Base-by-base conservation (phyloP, 768 basidiomycete species). In the Calocybe gangraenosa region DNA sequence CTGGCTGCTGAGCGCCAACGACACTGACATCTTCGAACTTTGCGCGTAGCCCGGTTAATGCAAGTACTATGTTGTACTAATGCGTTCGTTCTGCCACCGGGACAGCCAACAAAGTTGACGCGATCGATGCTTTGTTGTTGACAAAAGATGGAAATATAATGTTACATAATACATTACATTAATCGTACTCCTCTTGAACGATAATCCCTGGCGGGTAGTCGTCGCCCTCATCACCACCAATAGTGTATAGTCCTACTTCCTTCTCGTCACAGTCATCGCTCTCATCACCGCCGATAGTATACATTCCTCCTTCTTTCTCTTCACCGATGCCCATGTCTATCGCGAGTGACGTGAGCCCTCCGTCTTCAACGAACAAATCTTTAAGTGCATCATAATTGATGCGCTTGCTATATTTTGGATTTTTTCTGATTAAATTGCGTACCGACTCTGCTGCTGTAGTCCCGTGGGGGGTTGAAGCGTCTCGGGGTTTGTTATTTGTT, bases 321-420 rank as follows among this genome's bases (percentile, higher is more conserved):
- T 77, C 75, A 31, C 60, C 59, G 7, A 54, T 11, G 3, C 64
- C 61, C 57, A 69, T 65, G 13, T 47, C 52, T 5, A 57, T 58
- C 11, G 55, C 49, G 31, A 65, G 36, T 10, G 61, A 65, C 21
- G 65, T 55, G 28, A 56, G 45, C 7, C 63, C 60, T 30, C 62
- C 65, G 45, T 58, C 65, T 56, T 80, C 78, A 21, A 76, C 68
- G 60, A 94, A 90, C 9, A 95, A 74, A 45, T 80, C 78, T 53
- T 87, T 85, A 42, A 94, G 78, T 0, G 89, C 91, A 54, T 89
- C 86, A 61, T 95, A 96, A 62, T 96, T 96, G 66, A 95, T 94
- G 41, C 91, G 81, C 58, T 90, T 90, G 66, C 88, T 92, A 65
- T 93, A 92, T 58, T 82, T 87, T 18, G 82, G 76, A 51, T 87